These are phyloP conservation scores for Rhinocladiella mackenziei DNA, from an alignment of 2,329 filamentous ascomycete species.

Conservation along the genomic window DNA sequence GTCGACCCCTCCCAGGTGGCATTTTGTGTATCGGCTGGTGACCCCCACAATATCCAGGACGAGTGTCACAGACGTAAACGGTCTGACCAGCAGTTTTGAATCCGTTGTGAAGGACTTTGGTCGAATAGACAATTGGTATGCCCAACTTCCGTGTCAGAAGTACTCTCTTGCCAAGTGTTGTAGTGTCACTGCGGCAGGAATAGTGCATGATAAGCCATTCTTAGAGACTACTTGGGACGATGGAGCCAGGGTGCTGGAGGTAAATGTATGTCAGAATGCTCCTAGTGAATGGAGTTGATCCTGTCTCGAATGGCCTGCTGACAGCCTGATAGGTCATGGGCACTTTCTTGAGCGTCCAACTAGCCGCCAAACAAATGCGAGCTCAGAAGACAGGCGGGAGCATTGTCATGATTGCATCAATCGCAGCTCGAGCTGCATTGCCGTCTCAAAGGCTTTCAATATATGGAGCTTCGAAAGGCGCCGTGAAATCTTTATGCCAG, in stretches of 20 bases:
- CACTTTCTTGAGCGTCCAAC: slow-evolving; percentile 46
- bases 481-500: slow-evolving; percentile 40
- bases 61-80: slow-evolving; percentile 13
- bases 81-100: slow-evolving; percentile 11
- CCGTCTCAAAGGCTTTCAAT: slow-evolving; percentile 34
- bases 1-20: background rate
- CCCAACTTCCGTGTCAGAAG: background rate
- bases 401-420: slow-evolving; percentile 29
- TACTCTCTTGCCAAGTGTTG: background rate
- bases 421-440: slow-evolving; percentile 13
- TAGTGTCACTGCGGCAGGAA: slow-evolving; percentile 31
- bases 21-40: too few species aligned
- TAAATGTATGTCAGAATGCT: slow-evolving; percentile 47
- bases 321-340: slow-evolving; percentile 44
- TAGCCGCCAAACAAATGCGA: slow-evolving; percentile 51
- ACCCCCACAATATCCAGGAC: slow-evolving; percentile 37
- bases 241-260: slow-evolving; percentile 40
- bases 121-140: slow-evolving; percentile 22
- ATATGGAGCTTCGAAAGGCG: slow-evolving; percentile 42
- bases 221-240: slow-evolving; percentile 45
- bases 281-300: too few species aligned
- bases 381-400: slow-evolving; percentile 41
- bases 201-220: slow-evolving; percentile 46
- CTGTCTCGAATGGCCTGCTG: too few species aligned
- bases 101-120: slow-evolving; percentile 15